Base-by-base conservation (phyloP, 2,329 filamentous ascomycete genomes). In the Rugonectria rugulosa region DNA sequence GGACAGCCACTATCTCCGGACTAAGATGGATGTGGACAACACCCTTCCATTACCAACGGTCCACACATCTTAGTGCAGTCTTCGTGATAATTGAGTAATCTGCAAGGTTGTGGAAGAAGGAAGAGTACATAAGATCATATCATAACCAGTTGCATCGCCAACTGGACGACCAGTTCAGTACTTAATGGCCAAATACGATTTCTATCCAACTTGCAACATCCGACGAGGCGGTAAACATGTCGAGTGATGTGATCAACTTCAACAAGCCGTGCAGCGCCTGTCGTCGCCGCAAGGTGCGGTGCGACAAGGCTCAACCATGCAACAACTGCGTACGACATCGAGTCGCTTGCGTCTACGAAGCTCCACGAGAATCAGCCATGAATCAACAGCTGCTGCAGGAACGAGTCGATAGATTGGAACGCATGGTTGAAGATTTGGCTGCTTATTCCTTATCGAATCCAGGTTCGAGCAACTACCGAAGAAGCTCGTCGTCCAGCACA, bases 181-280 rank as follows among this genome's bases (percentile, higher is more conserved):
- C 29, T 26, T 23, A 24, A 40, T 45, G 40, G 43, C 24, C 43
- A 9, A 20, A 21, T 14, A 19, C 21, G 21, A 21, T 12, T n/a
- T 11, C 20, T 36, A 19, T 31, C 48, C 52, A 27, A 26, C 37
- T 52, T 17, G 17, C 27, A 44, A 23, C 31, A 21, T 26, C 21
- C 36, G 15, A 36, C 32, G 8, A 40, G 40, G 19, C 40, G 26
- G 47, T 48, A 50, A 49, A 48, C 11, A 61, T 61, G 59, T 54
- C 59, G 26, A 61, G 59, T 49, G 53, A 61, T 55, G 53, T 61
- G 19, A 47, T 61, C 52, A 61, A 61, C 46, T 61, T 61, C 42
- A 61, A 61, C 53, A 59, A 59, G 56, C 59, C 59, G 49, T 61
- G 59, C 56, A 61, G 59, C 38, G 59, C 59, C 46, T 61, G 59